Percentiles rank a stretch among this genome's conserved stretches.
phyloP scores from a whole-genome alignment of 192 early-diverging fungal species.

The Coemansia aciculifera region DNA sequence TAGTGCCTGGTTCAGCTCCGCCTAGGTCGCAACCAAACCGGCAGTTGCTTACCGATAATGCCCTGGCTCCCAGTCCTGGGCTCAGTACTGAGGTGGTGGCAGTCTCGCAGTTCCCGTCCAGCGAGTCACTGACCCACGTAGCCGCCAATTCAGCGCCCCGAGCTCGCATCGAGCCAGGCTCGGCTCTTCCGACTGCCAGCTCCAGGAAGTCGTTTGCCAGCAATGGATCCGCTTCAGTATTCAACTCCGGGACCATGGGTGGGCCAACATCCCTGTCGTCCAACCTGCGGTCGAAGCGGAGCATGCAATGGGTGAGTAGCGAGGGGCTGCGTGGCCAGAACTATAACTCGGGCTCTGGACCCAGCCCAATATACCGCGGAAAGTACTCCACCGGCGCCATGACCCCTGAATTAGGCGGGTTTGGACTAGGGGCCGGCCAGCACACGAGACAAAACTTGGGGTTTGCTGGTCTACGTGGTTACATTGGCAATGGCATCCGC shows the following conservation, averaged over 20 bases:
- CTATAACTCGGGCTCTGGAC: slow-evolving; percentile 20
- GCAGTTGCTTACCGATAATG: neutral
- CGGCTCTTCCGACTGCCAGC: slow-evolving; percentile 4
- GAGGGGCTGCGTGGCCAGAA: slow-evolving; percentile 34
- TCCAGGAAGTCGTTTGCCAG: slow-evolving; percentile 27
- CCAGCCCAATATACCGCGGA: slow-evolving; percentile 38
- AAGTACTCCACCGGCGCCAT: slow-evolving; percentile 26
- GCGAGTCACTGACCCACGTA: neutral
- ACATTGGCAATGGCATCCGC: slow-evolving; percentile 41
- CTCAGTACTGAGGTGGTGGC: slow-evolving; percentile 22
- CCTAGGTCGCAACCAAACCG: slow-evolving; percentile 11
- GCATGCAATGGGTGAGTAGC: slow-evolving; percentile 30
- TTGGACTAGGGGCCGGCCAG: slow-evolving; percentile 8
- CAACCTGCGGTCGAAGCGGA: slow-evolving; percentile 39
- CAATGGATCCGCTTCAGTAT: slow-evolving; percentile 18
- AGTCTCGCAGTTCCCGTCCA: slow-evolving; percentile 33
- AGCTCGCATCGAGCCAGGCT: neutral
- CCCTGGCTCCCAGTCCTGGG: neutral
- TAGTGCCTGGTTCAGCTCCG: neutral
- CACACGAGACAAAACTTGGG: slow-evolving; percentile 37
- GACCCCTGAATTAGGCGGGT: slow-evolving; percentile 28
- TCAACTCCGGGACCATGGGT: slow-evolving; percentile 21
- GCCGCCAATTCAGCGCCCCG: neutral
- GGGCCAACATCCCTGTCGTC: slow-evolving; percentile 30
- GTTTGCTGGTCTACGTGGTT: slow-evolving; percentile 49